phyloP scores from a whole-genome alignment of 2,329 filamentous ascomycete genomes.

The Paramyrothecium sp. region DNA sequence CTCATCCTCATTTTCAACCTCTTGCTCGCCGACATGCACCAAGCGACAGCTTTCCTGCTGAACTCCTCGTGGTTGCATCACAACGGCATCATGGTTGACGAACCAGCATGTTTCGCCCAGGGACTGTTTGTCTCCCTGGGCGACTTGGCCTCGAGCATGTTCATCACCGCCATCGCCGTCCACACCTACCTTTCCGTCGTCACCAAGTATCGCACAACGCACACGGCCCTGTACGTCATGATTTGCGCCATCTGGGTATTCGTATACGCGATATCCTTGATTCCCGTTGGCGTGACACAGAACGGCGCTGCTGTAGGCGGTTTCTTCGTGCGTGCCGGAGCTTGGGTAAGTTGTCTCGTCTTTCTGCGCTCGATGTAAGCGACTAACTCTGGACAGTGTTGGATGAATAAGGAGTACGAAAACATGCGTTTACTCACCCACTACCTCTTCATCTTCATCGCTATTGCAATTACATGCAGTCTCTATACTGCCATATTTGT shows the following conservation, averaged over 20 bases:
- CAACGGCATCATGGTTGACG: conserved; percentile 53
- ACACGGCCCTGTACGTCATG: conserved; percentile 44
- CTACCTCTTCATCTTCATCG: conserved; percentile 62
- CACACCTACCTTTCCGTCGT: conserved; percentile 67
- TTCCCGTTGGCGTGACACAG: conserved; percentile 44
- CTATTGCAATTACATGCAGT: conserved; percentile 32
- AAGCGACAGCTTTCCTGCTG: conserved; percentile 62
- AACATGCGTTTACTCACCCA: conserved; percentile 58
- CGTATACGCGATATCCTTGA: conserved; percentile 53
- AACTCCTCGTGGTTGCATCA: conserved; percentile 57
- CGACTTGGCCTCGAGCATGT: conserved; percentile 64
- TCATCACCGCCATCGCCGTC: conserved; percentile 63
- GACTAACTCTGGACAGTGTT: conserved; percentile 45
- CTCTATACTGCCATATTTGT: conserved; percentile 41
- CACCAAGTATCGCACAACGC: conserved; percentile 49
- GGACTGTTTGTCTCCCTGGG: conserved; percentile 69
- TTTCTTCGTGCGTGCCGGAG: conserved; percentile 62
- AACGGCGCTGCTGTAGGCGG: conserved; percentile 40
- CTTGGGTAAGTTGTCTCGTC: conserved; percentile 48
- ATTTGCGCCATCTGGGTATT: conserved; percentile 57
- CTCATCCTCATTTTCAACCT: conserved; percentile 69
- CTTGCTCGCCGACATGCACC: conserved; percentile 65
- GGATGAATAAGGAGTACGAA: conserved; percentile 57
- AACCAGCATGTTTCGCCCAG: conserved; percentile 58
- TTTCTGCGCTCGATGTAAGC: neutral